A percentile compares a stretch with the other conserved stretches of the same genome.
Conservation (phyloP, 805 yeast species). For the Clavispora vitiphila region DNA sequence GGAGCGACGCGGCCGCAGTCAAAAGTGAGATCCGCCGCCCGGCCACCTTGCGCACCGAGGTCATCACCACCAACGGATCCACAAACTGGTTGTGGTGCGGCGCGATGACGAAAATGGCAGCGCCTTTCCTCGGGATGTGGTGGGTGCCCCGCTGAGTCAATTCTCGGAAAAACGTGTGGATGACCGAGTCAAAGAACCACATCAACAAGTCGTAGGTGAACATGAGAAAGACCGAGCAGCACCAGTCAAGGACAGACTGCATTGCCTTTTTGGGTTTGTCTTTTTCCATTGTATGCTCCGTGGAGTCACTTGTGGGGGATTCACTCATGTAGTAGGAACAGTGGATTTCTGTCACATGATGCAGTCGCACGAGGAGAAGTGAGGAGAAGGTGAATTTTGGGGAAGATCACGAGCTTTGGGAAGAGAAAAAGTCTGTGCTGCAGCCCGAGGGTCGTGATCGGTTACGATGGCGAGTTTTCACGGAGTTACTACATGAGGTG, state of each 20-base stretch:
- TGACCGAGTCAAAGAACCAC: conserved; percentile 28
- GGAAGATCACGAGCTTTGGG: too few relatives aligned
- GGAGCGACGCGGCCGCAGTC: conserved; percentile 34
- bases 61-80: conserved; percentile 35
- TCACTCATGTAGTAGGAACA: too few relatives aligned
- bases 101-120: conserved; percentile 37
- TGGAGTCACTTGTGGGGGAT: too few relatives aligned
- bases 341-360: too few relatives aligned
- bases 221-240: conserved; percentile 1
- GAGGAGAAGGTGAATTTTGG: too few relatives aligned
- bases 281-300: too few relatives aligned
- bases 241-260: background rate
- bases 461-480: too few relatives aligned
- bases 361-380: too few relatives aligned
- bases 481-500: too few relatives aligned
- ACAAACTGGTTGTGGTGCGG: conserved; percentile 42
- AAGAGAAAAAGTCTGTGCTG: too few relatives aligned
- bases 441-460: too few relatives aligned
- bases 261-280: too few relatives aligned
- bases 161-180: conserved; percentile 39
- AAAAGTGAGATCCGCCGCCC: conserved; percentile 32
- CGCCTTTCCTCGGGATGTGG: conserved; percentile 33
- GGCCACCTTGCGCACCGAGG: conserved; percentile 26
- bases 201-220: conserved; percentile 26
- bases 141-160: conserved; percentile 34